Conservation (phyloP, 192 early-diverging fungal species). For the Coemansia sp. region DNA sequence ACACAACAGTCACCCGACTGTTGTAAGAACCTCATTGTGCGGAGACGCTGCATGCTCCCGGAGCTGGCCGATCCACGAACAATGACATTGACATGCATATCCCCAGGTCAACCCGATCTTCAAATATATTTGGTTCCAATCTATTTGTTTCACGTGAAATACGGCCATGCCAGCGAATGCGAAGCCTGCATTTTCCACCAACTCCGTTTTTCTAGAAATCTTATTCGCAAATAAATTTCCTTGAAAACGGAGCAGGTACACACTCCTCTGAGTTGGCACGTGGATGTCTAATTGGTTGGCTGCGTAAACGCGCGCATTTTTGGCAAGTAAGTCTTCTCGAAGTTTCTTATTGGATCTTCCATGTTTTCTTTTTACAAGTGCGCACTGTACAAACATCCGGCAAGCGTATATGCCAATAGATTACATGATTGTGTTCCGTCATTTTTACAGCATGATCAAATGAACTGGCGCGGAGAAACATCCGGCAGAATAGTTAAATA, state of each 20-base stretch:
- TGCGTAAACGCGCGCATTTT: conserved; percentile 3
- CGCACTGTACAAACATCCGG: not conserved
- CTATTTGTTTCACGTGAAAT: not conserved
- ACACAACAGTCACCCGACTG: not conserved
- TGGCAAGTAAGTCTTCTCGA: conserved; percentile 1
- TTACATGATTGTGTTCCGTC: conserved; percentile 8
- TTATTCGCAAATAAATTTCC: not conserved
- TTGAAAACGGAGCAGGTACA: not conserved
- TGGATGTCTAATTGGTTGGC: not conserved
- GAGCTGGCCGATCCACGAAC: not conserved
- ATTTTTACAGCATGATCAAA: not conserved
- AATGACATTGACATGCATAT: not conserved
- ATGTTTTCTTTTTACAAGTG: not conserved
- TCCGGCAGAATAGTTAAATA: not conserved
- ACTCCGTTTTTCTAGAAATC: not conserved
- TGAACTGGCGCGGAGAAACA: conserved; percentile 5
- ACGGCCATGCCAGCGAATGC: not conserved
- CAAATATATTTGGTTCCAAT: not conserved
- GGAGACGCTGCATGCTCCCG: not conserved
- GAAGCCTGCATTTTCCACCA: not conserved
- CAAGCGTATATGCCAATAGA: not conserved
- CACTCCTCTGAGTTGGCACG: conserved; percentile 2
- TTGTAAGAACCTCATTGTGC: not conserved
- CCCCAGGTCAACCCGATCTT: not conserved
- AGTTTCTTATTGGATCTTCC: conserved; percentile 5